These are phyloP conservation scores for Akanthomyces lecanii DNA, from an alignment of 2,329 filamentous ascomycete genomes.

Conservation along the genomic window DNA sequence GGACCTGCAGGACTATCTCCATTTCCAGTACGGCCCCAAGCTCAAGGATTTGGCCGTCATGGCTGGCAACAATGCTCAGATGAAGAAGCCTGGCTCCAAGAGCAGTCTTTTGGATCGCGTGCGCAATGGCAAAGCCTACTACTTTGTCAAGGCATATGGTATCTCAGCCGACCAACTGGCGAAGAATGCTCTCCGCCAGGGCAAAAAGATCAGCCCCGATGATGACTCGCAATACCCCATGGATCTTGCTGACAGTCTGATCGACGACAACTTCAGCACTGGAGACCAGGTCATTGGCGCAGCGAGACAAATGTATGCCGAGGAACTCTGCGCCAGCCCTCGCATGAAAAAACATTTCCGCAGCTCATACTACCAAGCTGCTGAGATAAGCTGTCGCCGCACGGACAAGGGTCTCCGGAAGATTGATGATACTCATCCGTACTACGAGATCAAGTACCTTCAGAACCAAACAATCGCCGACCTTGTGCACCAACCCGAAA, in stretches of 20 bases:
- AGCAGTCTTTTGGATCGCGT: constrained; percentile 80
- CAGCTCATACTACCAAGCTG: constrained; percentile 75
- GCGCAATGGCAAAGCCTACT: constrained; percentile 72
- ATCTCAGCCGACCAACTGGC: constrained; percentile 86
- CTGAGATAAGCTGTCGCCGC: constrained; percentile 78
- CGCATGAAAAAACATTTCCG: constrained; percentile 86
- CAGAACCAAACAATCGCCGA: constrained; percentile 81
- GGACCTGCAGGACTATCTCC: constrained; percentile 91
- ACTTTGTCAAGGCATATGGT: constrained; percentile 82
- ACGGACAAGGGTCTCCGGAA: constrained; percentile 92
- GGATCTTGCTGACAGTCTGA: constrained; percentile 77
- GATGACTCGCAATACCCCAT: constrained; percentile 76
- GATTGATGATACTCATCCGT: constrained; percentile 92
- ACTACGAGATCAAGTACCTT: constrained; percentile 97
- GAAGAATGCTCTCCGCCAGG: constrained; percentile 75
- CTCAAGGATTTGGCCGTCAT: constrained; percentile 73
- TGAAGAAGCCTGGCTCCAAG: constrained; percentile 78
- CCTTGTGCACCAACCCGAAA: constrained; percentile 76
- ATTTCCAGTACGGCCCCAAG: constrained; percentile 85
- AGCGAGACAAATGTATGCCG: constrained; percentile 82
- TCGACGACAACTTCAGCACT: constrained; percentile 69
- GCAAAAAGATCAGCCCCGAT: constrained; percentile 76
- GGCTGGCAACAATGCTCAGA: constrained; percentile 59
- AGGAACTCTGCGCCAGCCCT: constrained; percentile 84
- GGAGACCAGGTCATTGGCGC: constrained; percentile 71